A percentile compares a stretch with the other conserved stretches of the same genome.
Conservation (phyloP, 2,329 filamentous ascomycete species). For the Fusarium sp. region DNA sequence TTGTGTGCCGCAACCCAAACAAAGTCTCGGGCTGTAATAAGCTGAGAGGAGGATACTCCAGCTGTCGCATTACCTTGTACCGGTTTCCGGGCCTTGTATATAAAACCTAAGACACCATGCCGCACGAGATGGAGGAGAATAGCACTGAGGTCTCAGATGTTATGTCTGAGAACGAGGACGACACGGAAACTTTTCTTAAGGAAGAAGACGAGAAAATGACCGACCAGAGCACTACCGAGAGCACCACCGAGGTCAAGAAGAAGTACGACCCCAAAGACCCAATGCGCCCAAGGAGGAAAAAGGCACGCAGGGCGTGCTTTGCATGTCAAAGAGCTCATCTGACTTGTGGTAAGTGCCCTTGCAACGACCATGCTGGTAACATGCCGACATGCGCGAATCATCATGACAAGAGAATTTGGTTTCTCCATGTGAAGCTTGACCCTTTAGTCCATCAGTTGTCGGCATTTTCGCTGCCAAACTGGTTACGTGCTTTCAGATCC, state of each 20-base stretch:
- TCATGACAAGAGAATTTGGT: constrained; percentile 6
- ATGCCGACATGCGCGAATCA: constrained; percentile 6
- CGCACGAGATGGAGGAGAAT: constrained; percentile 65
- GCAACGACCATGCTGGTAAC: constrained; percentile 8
- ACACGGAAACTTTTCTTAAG: constrained; percentile 57
- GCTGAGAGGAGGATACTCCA: constrained; percentile 43
- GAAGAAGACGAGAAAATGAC: constrained; percentile 67
- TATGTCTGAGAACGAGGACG: constrained; percentile 71
- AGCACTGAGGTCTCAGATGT: constrained; percentile 68
- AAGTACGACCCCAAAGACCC: constrained; percentile 90
- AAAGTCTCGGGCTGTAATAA: constrained; percentile 31
- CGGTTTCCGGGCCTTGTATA: constrained; percentile 50
- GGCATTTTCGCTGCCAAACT: constrained; percentile 8
- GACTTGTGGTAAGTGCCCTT: constrained; percentile 87
- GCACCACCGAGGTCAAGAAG: constrained; percentile 69
- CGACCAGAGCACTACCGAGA: constrained; percentile 60
- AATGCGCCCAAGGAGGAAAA: constrained; percentile 89
- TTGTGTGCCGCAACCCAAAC: constrained; percentile 39
- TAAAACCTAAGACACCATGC: constrained; percentile 68
- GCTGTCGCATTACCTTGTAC: constrained; percentile 35
- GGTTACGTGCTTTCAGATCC: neutral
- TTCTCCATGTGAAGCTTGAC: constrained; percentile 31
- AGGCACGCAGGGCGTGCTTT: constrained; percentile 94
- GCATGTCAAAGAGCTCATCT: constrained; percentile 97
- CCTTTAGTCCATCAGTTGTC: constrained; percentile 7